Percentiles rank a stretch among this genome's conserved stretches.
phyloP scores from a whole-genome alignment of 257 asterid species.

The Plantago major region DNA sequence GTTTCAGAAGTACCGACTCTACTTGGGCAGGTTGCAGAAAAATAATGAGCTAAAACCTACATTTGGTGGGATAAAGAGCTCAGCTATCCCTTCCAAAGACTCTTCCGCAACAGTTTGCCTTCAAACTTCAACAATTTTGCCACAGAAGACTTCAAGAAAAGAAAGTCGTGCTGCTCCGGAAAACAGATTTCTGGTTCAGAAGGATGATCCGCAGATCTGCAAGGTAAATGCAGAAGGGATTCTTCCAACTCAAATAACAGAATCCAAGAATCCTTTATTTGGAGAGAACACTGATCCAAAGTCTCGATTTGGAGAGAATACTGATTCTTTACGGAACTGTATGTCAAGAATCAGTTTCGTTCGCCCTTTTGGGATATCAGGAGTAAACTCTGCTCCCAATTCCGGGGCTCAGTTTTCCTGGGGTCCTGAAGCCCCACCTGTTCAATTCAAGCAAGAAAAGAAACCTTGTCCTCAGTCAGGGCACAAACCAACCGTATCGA shows the following conservation, averaged over 20 bases:
- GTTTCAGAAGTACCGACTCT: slow-evolving; percentile 79
- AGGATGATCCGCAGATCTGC: slow-evolving; percentile 3
- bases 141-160: slow-evolving; percentile 22
- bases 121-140: slow-evolving; percentile 23
- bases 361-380: slow-evolving; percentile 30
- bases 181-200: too few species aligned
- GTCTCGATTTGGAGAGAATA: too few species aligned
- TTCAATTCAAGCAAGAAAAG: slow-evolving; percentile 34
- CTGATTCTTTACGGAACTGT: slow-evolving; percentile 23
- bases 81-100: slow-evolving; percentile 37
- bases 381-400: slow-evolving; percentile 31
- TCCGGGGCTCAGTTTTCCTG: slow-evolving; percentile 32
- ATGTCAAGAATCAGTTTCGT: slow-evolving; percentile 23
- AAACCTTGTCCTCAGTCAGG: slow-evolving; percentile 24
- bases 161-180: slow-evolving; percentile 25
- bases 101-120: slow-evolving; percentile 28
- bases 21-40: slow-evolving; percentile 70
- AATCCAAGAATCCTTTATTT: slow-evolving; percentile 22
- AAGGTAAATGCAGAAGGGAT: slow-evolving; percentile 29
- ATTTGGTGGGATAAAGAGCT: slow-evolving; percentile 33
- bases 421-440: slow-evolving; percentile 29
- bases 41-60: slow-evolving; percentile 49
- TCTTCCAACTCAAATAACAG: slow-evolving; percentile 27
- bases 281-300: slow-evolving; percentile 26
- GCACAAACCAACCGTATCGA: slow-evolving; percentile 17